Base-by-base conservation (phyloP, 2,329 filamentous ascomycete species). In the Arthroderma sp. region DNA sequence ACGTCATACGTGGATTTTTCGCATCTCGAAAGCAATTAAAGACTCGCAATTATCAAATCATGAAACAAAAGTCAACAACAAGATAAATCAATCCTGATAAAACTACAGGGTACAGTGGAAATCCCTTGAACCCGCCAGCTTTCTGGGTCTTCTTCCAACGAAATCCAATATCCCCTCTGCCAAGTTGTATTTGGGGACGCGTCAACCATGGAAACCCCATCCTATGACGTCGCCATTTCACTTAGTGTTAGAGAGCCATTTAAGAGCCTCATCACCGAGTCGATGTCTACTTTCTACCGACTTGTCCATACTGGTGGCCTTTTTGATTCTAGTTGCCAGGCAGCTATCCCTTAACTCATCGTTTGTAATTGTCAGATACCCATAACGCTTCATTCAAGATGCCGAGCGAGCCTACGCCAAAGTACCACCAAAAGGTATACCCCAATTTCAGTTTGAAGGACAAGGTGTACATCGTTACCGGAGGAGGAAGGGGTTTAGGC, bases 381-480 rank as follows among this genome's bases (percentile, higher is more conserved):
- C n/a, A 9, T 33, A 51, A 2, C 35, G 35, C 13, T 7, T 9
- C 43, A 19, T 28, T 44, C 25, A 44, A 55, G 17, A 55, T 55
- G 54, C 37, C 54, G 54, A 55, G 39, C 54, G 39, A 51, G n/a
- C 25, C 28, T 21, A 37, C 49, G 21, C 23, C 49, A 2, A 23
- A 35, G 33, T 43, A 56, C 15, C 61, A 58, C 39, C 59, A 61
- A 33, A 61, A 54, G 56, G 61, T 58, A 49, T 80, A 44, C 78
- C 81, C 62, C 65, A 73, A 76, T 56, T 76, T 76, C 59, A 71
- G 74, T 56, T 65, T 76, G 8, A 65, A 70, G 47, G 69, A 66
- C 41, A 71, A 70, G 39, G 71, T 75, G 49, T 73, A 70, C 58
- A 67, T 70, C 31, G 68, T 76, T 53, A 76, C 74, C 0, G 74